These are phyloP conservation scores for Lactifluus pinguis DNA, from an alignment of 768 basidiomycete genomes.

Conservation along the genomic window DNA sequence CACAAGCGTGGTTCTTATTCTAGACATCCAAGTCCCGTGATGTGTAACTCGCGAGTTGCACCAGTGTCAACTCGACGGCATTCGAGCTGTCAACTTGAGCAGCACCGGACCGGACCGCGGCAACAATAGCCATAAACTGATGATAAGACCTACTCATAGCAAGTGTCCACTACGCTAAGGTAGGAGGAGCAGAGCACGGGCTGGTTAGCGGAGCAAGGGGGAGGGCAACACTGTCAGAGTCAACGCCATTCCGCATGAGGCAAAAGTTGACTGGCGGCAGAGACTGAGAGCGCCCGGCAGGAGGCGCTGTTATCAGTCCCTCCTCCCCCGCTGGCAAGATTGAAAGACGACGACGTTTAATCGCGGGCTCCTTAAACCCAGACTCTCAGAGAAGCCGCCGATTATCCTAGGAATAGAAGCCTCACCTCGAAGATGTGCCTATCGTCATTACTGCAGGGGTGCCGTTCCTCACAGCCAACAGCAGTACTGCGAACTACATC, in stretches of 20 bases:
- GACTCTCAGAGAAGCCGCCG: slow-evolving; percentile 8
- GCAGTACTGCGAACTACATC: slow-evolving; percentile 24
- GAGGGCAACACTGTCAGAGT: background rate
- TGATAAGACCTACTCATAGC: background rate
- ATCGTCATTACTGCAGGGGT: background rate
- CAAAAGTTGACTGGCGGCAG: slow-evolving; percentile 6
- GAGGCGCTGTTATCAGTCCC: slow-evolving; percentile 1
- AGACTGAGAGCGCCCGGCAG: slow-evolving; percentile 7
- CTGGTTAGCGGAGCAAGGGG: slow-evolving; percentile 5
- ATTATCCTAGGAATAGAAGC: background rate
- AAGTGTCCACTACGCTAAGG: slow-evolving; percentile 6
- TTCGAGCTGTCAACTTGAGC: too few species aligned
- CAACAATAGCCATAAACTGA: background rate
- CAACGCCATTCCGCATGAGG: slow-evolving; percentile 8
- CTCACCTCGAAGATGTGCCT: slow-evolving; percentile 13
- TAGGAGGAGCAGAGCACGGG: slow-evolving; percentile 13
- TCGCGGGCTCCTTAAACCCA: slow-evolving; percentile 19
- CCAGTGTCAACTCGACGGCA: too few species aligned
- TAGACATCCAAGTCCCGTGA: too few species aligned
- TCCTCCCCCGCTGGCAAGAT: slow-evolving; percentile 2
- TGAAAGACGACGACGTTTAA: slow-evolving; percentile 19
- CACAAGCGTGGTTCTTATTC: too few species aligned
- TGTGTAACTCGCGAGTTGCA: too few species aligned
- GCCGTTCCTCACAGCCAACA: background rate
- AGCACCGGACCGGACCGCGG: too few species aligned